Percentiles rank a stretch among this genome's conserved stretches.
phyloP scores from a whole-genome alignment of 495 filamentous ascomycete species.

The Melanomma pulvis-pyrius region DNA sequence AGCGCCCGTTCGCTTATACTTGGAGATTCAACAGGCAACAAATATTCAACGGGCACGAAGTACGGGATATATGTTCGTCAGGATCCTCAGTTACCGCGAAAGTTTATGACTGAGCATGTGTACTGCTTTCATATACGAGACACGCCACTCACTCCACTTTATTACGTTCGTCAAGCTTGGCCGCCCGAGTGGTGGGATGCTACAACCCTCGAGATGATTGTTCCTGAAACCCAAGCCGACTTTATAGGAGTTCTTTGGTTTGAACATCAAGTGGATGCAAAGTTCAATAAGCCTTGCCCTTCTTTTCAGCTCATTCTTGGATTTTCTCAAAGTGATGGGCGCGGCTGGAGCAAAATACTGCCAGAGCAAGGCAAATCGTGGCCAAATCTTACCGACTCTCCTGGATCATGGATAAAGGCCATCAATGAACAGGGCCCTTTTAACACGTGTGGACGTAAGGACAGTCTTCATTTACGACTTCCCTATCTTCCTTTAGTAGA shows the following conservation, averaged over 20 bases:
- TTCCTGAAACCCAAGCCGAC: neutral
- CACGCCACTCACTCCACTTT: neutral
- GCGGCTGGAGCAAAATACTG: neutral
- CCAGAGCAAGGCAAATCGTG: neutral
- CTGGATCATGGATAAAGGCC: neutral
- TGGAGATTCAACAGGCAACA: neutral
- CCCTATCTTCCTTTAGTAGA: neutral
- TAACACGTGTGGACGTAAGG: neutral
- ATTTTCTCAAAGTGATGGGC: neutral
- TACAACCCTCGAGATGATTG: neutral
- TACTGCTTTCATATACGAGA: slow-evolving; percentile 10
- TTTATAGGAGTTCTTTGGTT: slow-evolving; percentile 1
- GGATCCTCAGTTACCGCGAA: neutral
- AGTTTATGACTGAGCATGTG: neutral
- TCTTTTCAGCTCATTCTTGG: slow-evolving; percentile 7
- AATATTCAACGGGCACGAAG: neutral
- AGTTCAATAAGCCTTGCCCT: neutral
- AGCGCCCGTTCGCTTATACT: neutral
- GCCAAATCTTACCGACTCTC: neutral
- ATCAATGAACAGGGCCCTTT: neutral
- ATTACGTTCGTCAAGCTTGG: neutral
- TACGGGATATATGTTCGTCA: slow-evolving; percentile 10
- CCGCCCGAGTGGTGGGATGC: neutral
- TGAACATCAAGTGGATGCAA: neutral
- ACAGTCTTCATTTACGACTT: neutral